A percentile compares a stretch with the other conserved stretches of the same genome.
Evolutionary conservation across 2,329 filamentous ascomycete species (phyloP).

Genomic region (Xylariaceae sp.): DNA sequence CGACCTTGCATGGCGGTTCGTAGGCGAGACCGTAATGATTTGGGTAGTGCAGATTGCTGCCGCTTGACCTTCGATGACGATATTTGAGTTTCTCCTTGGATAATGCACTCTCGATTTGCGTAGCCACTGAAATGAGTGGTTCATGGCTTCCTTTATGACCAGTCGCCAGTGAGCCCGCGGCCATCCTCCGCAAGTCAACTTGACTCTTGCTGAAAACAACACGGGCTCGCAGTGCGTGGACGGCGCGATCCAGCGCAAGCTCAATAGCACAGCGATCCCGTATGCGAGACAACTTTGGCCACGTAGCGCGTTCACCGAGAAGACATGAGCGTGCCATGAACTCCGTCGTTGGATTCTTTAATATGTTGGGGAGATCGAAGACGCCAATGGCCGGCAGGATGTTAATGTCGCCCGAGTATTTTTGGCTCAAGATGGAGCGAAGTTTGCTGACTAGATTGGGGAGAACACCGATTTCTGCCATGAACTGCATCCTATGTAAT

Average conservation of each 20-base stretch:
- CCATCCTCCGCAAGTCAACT: constrained; percentile 61
- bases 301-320: constrained; percentile 84
- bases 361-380: constrained; percentile 75
- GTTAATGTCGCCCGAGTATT: constrained; percentile 94
- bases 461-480: constrained; percentile 81
- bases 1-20: constrained; percentile 49
- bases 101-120: constrained; percentile 24
- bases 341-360: constrained; percentile 83
- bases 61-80: constrained; percentile 57
- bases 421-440: constrained; percentile 83
- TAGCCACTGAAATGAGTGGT: constrained; percentile 25
- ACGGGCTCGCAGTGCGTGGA: constrained; percentile 70
- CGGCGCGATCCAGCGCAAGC: constrained; percentile 78
- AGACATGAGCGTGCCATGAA: constrained; percentile 85
- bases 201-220: constrained; percentile 74
- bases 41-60: constrained; percentile 52
- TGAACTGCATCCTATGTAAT: constrained; percentile 78
- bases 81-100: constrained; percentile 43
- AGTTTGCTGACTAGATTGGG: constrained; percentile 81
- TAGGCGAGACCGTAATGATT: constrained; percentile 46
- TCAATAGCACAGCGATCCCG: constrained; percentile 89
- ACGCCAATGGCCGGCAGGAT: constrained; percentile 83
- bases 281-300: constrained; percentile 87
- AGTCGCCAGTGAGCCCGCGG: constrained; percentile 42
- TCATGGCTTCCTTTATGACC: constrained; percentile 31